Percentiles rank a stretch among this genome's conserved stretches.
These are phyloP conservation scores for Agrocybe praecox DNA, from an alignment of 768 basidiomycete genomes.

Conservation along the genomic window DNA sequence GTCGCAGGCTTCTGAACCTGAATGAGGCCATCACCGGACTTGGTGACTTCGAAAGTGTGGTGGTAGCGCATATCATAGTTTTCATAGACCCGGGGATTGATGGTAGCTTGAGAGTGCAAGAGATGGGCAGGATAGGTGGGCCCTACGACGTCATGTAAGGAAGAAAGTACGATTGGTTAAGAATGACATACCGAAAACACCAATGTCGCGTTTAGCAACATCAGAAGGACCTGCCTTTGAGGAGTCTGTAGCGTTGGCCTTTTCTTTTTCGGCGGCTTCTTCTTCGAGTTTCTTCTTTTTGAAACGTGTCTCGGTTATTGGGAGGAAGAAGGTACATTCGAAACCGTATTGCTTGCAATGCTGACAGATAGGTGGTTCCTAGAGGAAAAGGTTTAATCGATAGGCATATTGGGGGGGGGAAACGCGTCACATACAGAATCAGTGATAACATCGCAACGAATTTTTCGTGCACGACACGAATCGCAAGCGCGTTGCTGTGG, in stretches of 20 bases:
- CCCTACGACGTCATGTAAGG: slow-evolving; percentile 59
- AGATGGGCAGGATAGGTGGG: slow-evolving; percentile 87
- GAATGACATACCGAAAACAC: slow-evolving; percentile 58
- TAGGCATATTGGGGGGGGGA: not conserved
- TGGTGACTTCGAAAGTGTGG: slow-evolving; percentile 84
- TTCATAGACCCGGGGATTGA: slow-evolving; percentile 86
- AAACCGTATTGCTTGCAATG: slow-evolving; percentile 95
- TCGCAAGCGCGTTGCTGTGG: slow-evolving; percentile 79
- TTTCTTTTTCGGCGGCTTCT: slow-evolving; percentile 50
- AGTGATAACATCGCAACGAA: slow-evolving; percentile 88
- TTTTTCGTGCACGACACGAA: slow-evolving; percentile 88
- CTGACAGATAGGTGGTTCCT: slow-evolving; percentile 82
- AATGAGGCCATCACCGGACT: slow-evolving; percentile 87
- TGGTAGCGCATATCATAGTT: slow-evolving; percentile 87
- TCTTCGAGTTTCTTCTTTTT: slow-evolving; percentile 93
- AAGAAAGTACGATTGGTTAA: slow-evolving; percentile 13
- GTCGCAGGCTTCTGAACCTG: slow-evolving; percentile 66
- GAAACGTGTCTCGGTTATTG: slow-evolving; percentile 98
- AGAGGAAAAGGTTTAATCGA: slow-evolving; percentile 3
- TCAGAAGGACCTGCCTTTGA: slow-evolving; percentile 35
- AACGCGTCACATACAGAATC: slow-evolving; percentile 45
- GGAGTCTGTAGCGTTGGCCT: slow-evolving; percentile 24
- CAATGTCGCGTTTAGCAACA: slow-evolving; percentile 57
- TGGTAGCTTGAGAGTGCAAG: slow-evolving; percentile 85
- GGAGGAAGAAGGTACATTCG: slow-evolving; percentile 96